These are phyloP conservation scores for Suhomyces kunorum DNA, from an alignment of 1,139 yeast genomes.

Conservation along the genomic window DNA sequence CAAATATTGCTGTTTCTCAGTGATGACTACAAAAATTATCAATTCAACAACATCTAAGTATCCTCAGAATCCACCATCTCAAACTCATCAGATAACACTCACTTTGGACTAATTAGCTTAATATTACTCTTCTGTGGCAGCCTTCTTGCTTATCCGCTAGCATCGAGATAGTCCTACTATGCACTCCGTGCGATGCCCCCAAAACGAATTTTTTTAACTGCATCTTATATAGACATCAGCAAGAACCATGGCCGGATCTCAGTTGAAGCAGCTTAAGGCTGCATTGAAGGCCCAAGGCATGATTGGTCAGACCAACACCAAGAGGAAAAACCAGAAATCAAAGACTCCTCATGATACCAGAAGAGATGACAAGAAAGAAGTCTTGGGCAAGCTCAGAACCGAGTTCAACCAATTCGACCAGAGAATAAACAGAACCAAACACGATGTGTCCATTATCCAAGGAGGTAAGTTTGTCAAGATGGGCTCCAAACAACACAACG, in stretches of 20 bases:
- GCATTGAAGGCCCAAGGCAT: constrained; percentile 76
- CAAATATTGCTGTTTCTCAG: too few relatives aligned
- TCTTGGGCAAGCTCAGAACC: constrained; percentile 64
- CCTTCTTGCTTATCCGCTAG: too few relatives aligned
- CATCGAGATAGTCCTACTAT: not conserved
- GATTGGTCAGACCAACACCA: constrained; percentile 75
- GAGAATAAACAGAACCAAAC: constrained; percentile 68
- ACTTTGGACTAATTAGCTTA: too few relatives aligned
- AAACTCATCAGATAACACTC: too few relatives aligned
- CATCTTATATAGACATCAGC: not conserved
- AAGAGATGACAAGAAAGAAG: constrained; percentile 61
- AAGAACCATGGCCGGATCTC: constrained; percentile 78
- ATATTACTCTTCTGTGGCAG: too few relatives aligned
- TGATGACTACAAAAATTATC: too few relatives aligned
- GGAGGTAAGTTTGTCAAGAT: constrained; percentile 58
- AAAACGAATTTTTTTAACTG: constrained; percentile 3
- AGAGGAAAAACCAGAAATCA: constrained; percentile 53
- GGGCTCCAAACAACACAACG: constrained; percentile 52
- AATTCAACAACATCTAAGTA: too few relatives aligned
- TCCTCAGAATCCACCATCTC: too few relatives aligned
- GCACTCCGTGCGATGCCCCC: constrained; percentile 3
- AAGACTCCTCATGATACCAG: constrained; percentile 67
- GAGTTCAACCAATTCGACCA: constrained; percentile 90
- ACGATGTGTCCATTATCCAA: constrained; percentile 56
- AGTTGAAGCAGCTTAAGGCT: constrained; percentile 77